These are phyloP conservation scores for Suillus lakei DNA, from an alignment of 768 basidiomycete species.

Conservation along the genomic window DNA sequence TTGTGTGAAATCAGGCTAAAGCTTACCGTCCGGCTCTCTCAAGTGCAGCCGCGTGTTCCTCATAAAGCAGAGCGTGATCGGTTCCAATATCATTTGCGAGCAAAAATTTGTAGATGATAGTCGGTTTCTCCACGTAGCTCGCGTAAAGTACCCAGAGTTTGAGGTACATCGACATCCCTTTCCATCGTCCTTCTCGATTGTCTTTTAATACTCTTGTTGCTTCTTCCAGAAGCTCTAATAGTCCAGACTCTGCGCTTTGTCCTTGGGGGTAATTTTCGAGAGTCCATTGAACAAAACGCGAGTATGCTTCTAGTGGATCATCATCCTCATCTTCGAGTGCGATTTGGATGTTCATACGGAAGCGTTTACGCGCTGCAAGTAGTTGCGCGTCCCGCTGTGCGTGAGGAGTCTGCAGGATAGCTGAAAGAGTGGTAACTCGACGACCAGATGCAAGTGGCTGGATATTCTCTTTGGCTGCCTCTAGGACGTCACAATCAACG, in stretches of 20 bases:
- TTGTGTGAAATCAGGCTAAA: constrained; percentile 27
- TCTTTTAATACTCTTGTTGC: constrained; percentile 86
- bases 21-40: constrained; percentile 83
- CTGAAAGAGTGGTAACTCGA: constrained; percentile 76
- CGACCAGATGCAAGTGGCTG: constrained; percentile 83
- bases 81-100: constrained; percentile 92
- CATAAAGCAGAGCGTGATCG: constrained; percentile 79
- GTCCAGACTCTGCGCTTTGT: constrained; percentile 83
- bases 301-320: constrained; percentile 86
- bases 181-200: constrained; percentile 74
- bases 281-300: constrained; percentile 87
- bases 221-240: constrained; percentile 92
- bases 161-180: constrained; percentile 82
- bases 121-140: constrained; percentile 87
- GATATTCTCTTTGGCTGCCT: constrained; percentile 87
- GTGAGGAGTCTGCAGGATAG: constrained; percentile 76
- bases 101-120: constrained; percentile 88
- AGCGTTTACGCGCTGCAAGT: constrained; percentile 62
- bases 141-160: constrained; percentile 96
- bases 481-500: constrained; percentile 81
- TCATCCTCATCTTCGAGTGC: constrained; percentile 78
- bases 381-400: constrained; percentile 75
- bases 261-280: constrained; percentile 95
- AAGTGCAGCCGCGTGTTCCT: constrained; percentile 86
- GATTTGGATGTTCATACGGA: constrained; percentile 73